Percentiles rank a stretch among this genome's conserved stretches.
Conservation (phyloP, 2,329 filamentous ascomycete species). For the Neonectria hederae region DNA sequence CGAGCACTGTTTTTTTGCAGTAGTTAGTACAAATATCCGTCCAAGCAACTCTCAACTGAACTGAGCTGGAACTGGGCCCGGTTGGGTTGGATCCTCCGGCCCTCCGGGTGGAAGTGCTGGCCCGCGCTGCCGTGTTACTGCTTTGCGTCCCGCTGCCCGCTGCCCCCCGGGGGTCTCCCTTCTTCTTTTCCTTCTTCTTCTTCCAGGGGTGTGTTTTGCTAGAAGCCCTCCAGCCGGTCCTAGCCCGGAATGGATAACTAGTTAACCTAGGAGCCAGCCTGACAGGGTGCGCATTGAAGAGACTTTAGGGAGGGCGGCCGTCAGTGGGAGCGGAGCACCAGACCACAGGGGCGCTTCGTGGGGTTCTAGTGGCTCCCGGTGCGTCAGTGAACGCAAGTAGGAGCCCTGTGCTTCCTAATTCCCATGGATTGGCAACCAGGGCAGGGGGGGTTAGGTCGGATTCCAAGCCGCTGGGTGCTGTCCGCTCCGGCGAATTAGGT, state of each 20-base stretch:
- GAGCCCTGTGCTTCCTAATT: conserved; percentile 13
- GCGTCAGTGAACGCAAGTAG: conserved; percentile 15
- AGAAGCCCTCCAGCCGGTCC: neutral
- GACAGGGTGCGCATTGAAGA: neutral
- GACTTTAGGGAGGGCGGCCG: conserved; percentile 1
- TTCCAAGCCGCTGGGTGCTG: conserved; percentile 34
- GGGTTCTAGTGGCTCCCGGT: conserved; percentile 44
- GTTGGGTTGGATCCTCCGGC: conserved; percentile 16
- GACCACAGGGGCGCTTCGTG: conserved; percentile 44
- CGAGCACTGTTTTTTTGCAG: too few species aligned
- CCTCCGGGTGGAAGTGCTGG: neutral
- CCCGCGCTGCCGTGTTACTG: neutral
- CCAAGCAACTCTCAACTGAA: neutral
- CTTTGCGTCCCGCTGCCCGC: neutral
- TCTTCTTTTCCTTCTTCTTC: neutral
- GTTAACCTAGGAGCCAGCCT: neutral
- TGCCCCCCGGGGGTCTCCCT: neutral
- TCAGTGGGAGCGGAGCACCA: conserved; percentile 34
- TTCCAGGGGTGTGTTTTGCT: conserved; percentile 3
- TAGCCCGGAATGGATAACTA: too few species aligned
- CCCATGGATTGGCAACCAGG: neutral
- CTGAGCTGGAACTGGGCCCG: neutral
- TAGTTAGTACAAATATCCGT: neutral
- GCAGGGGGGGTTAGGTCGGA: conserved; percentile 2
- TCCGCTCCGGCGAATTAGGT: neutral